phyloP scores from a whole-genome alignment of 1,139 yeast species.

The Blastobotrys capitulatus region DNA sequence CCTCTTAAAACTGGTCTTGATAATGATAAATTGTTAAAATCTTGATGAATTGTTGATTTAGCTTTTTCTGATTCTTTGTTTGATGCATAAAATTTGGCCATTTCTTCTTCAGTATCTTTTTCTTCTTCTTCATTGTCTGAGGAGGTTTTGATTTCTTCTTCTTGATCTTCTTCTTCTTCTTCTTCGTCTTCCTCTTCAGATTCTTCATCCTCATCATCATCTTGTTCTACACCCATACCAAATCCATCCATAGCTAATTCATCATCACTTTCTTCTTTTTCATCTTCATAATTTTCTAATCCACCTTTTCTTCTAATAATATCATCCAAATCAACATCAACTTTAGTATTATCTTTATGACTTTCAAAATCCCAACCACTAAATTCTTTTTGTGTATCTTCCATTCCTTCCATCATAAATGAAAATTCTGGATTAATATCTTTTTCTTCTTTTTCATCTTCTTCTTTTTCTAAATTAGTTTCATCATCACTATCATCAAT shows the following conservation, averaged over 20 bases:
- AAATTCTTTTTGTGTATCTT: conserved; percentile 40
- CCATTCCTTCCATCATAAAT: conserved; percentile 63
- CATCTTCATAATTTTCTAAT: conserved; percentile 36
- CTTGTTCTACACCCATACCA: conserved; percentile 69
- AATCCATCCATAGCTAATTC: conserved; percentile 49
- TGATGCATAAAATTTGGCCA: conserved; percentile 32
- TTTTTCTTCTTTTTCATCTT: conserved; percentile 39
- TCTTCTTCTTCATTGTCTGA: conserved; percentile 22
- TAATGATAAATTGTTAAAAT: conserved; percentile 71
- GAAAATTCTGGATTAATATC: conserved; percentile 62
- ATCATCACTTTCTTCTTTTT: conserved; percentile 44
- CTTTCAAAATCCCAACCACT: conserved; percentile 82
- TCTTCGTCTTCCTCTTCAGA: conserved; percentile 44
- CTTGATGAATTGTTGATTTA: conserved; percentile 44
- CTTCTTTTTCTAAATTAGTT: conserved; percentile 53
- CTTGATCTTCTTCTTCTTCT: conserved; percentile 23
- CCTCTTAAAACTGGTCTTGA: conserved; percentile 91
- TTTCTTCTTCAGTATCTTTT: conserved; percentile 31
- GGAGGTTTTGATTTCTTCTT: conserved; percentile 27
- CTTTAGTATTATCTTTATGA: conserved; percentile 33
- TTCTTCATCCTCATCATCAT: conserved; percentile 37
- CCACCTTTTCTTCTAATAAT: conserved; percentile 63
- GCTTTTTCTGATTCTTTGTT: conserved; percentile 32
- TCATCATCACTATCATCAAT: conserved; percentile 70
- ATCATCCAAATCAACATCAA: conserved; percentile 78